These are phyloP conservation scores for Cyclotella kingstonii DNA, from an alignment of 108 stramenopile species.

Conservation along the genomic window DNA sequence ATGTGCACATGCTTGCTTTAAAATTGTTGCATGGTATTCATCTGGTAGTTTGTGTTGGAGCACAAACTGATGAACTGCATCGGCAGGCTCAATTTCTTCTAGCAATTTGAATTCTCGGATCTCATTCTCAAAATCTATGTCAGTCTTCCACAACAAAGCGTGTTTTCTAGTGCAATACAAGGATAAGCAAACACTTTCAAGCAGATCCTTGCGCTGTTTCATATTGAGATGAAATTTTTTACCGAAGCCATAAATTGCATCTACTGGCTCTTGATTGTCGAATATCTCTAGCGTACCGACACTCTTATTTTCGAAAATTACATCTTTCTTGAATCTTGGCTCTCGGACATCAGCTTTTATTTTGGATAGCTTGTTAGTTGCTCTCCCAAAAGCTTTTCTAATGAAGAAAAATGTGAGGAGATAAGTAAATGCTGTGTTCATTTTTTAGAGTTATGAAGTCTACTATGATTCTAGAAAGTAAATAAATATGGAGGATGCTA, in stretches of 20 bases:
- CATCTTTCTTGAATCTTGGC: too few species aligned
- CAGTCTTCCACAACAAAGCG: slow-evolving; percentile 13
- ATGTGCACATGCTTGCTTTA: slow-evolving; percentile 13
- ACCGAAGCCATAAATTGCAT: slow-evolving; percentile 21
- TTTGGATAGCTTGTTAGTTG: too few species aligned
- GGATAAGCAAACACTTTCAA: slow-evolving; percentile 12
- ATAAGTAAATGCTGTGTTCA: too few species aligned
- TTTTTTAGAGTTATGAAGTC: too few species aligned
- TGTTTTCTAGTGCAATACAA: slow-evolving; percentile 6
- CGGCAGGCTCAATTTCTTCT: slow-evolving; percentile 12
- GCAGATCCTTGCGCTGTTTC: background rate
- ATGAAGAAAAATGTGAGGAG: too few species aligned
- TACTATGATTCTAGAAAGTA: too few species aligned
- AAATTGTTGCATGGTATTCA: background rate
- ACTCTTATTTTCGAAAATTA: too few species aligned
- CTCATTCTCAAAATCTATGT: background rate
- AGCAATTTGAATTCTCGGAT: background rate
- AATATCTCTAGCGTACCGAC: slow-evolving; percentile 10
- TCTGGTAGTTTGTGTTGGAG: slow-evolving; percentile 2
- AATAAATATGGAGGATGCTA: too few species aligned
- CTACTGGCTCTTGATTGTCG: slow-evolving; percentile 18
- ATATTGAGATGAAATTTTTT: slow-evolving; percentile 3
- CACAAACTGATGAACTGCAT: slow-evolving; percentile 19
- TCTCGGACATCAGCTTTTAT: too few species aligned
- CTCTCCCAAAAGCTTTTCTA: too few species aligned